A percentile compares a stretch with the other conserved stretches of the same genome.
phyloP scores from a whole-genome alignment of 139 green algal species.

The Coelastrella sp. region DNA sequence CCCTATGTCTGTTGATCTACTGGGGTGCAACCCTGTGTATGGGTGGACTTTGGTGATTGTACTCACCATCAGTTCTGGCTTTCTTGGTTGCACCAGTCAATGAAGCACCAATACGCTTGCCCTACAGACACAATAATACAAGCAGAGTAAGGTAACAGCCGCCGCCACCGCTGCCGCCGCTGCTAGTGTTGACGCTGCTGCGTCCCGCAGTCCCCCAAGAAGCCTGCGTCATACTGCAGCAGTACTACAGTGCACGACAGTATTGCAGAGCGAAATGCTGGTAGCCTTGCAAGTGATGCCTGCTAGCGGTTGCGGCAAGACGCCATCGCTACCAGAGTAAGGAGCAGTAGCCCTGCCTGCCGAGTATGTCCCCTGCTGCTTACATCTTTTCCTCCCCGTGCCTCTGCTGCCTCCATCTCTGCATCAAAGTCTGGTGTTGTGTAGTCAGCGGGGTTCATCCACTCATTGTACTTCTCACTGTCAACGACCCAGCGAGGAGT shows the following conservation, averaged over 20 bases:
- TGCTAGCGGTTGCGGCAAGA: no score
- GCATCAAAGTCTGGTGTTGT: conserved; percentile 69
- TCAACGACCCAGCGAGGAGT: conserved; percentile 84
- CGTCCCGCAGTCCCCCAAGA: not conserved
- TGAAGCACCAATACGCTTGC: conserved; percentile 31
- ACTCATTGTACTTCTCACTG: conserved; percentile 92
- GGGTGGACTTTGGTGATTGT: not conserved
- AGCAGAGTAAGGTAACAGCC: not conserved
- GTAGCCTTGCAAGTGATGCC: no score
- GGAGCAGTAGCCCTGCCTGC: no score
- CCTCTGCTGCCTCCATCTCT: conserved; percentile 49
- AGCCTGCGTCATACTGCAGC: no score
- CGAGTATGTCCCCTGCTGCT: not conserved
- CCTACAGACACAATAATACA: not conserved
- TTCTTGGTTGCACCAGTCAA: conserved; percentile 15
- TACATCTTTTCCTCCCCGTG: not conserved
- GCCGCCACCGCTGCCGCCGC: not conserved
- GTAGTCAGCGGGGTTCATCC: conserved; percentile 94
- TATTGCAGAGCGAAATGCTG: no score
- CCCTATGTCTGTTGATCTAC: no score
- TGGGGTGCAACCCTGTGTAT: no score
- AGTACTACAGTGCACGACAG: no score
- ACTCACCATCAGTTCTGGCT: conserved; percentile 14
- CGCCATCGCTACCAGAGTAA: no score
- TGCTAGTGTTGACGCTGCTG: not conserved